Percentiles rank a stretch among this genome's conserved stretches.
These are phyloP conservation scores for Nakataea oryzae DNA, from an alignment of 2,329 filamentous ascomycete genomes.

Conservation along the genomic window DNA sequence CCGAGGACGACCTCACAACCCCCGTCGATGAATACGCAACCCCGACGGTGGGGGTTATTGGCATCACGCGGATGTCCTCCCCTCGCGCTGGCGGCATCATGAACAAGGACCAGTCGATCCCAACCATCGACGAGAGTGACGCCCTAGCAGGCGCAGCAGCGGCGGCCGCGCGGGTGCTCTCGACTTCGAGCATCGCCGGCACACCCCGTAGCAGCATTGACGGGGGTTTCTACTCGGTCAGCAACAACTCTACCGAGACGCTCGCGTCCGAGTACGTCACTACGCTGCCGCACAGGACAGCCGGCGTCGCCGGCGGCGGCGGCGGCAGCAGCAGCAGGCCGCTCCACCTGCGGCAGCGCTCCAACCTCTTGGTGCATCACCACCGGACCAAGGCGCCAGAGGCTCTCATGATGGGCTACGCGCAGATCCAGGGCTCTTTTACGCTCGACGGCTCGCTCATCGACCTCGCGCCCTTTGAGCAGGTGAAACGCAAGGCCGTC, in stretches of 20 bases:
- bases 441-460: constrained; percentile 84
- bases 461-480: constrained; percentile 82
- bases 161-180: constrained; percentile 60
- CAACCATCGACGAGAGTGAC: constrained; percentile 37
- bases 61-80: constrained; percentile 18
- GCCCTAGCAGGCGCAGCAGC: constrained; percentile 30
- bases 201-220: constrained; percentile 89
- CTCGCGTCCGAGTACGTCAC: constrained; percentile 78
- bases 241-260: constrained; percentile 92
- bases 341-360: constrained; percentile 33
- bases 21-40: not conserved
- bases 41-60: not conserved
- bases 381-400: constrained; percentile 50
- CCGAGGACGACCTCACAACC: not conserved
- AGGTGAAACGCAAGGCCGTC: constrained; percentile 89
- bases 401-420: constrained; percentile 94
- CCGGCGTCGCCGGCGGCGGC: constrained; percentile 31
- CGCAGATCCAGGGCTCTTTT: constrained; percentile 86
- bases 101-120: constrained; percentile 29
- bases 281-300: constrained; percentile 26
- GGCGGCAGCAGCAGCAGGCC: constrained; percentile 16
- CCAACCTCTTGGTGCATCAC: constrained; percentile 23
- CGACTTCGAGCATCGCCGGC: constrained; percentile 63
- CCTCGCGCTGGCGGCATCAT: too few relatives aligned
- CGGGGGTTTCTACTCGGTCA: constrained; percentile 70